phyloP scores from a whole-genome alignment of 768 basidiomycete genomes.

The Kondoa subrosea region DNA sequence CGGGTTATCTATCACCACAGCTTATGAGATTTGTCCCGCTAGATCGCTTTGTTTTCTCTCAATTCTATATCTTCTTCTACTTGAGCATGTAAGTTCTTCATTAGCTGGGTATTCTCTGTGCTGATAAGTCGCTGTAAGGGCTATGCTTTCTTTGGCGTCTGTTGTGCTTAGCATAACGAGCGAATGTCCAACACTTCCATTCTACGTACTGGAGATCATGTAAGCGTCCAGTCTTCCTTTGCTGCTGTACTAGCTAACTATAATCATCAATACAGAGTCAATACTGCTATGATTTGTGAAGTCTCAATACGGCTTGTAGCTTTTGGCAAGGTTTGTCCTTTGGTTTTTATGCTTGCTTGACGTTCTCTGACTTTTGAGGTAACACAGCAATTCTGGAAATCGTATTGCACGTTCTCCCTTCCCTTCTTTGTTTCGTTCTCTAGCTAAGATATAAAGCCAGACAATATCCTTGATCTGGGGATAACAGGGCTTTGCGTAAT shows the following conservation, averaged over 20 bases:
- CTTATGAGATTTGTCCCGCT: background rate
- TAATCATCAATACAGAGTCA: constrained; percentile 8
- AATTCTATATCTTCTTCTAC: constrained; percentile 62
- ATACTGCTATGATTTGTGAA: constrained; percentile 74
- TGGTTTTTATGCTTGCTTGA: background rate
- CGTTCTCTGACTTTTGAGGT: background rate
- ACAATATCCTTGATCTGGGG: constrained; percentile 26
- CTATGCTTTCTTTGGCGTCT: constrained; percentile 66
- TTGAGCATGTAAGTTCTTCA: background rate
- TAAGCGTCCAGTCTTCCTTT: constrained; percentile 40
- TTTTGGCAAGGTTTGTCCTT: constrained; percentile 60
- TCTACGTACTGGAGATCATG: constrained; percentile 76
- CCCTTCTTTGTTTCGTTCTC: background rate
- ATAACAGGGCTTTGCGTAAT: constrained; percentile 77
- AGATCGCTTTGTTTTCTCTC: constrained; percentile 68
- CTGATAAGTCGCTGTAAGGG: constrained; percentile 37
- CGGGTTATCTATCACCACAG: background rate
- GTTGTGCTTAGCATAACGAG: constrained; percentile 64
- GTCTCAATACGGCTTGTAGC: constrained; percentile 82
- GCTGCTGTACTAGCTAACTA: background rate
- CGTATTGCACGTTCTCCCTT: constrained; percentile 35
- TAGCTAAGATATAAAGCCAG: background rate
- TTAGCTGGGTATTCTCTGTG: background rate
- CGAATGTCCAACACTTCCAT: constrained; percentile 70
- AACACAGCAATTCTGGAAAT: constrained; percentile 86